Evolutionary conservation across 169 alveolate species (phyloP).

Genomic region (Theileria annulata): DNA sequence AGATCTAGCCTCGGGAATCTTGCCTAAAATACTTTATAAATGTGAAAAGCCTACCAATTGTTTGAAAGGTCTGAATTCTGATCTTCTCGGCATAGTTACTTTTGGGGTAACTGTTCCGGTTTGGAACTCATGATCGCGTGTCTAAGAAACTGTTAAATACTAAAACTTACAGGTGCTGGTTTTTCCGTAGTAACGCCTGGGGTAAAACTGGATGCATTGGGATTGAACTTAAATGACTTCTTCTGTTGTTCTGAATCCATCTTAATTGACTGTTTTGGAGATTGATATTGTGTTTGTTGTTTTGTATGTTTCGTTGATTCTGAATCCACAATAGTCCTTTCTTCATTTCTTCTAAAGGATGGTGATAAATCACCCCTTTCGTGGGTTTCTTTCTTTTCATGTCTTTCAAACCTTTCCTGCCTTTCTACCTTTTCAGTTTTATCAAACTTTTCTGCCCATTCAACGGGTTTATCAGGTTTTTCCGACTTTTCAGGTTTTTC

Average conservation of each 20-base stretch:
- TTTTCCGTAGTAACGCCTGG: constrained; percentile 20
- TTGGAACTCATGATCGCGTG: constrained; percentile 10
- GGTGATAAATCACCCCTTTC: background rate
- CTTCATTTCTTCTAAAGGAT: background rate
- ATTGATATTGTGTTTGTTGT: background rate
- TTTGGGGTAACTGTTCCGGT: constrained; percentile 7
- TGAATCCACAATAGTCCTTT: background rate
- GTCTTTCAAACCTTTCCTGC: background rate
- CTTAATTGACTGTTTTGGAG: background rate
- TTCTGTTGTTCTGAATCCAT: background rate
- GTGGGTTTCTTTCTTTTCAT: background rate
- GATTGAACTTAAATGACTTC: constrained; percentile 59
- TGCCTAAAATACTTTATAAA: background rate
- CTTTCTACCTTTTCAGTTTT: no score
- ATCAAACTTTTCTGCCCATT: background rate
- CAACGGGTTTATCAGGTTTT: background rate
- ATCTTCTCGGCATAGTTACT: background rate
- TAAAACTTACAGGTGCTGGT: constrained; percentile 23
- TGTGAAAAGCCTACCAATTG: constrained; percentile 28
- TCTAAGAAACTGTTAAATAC: background rate
- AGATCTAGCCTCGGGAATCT: constrained; percentile 52
- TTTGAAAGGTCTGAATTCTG: constrained; percentile 41
- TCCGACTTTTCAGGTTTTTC: background rate
- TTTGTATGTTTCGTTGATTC: background rate
- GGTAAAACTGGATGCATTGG: constrained; percentile 63